These are phyloP conservation scores for Boehmeria nivea DNA, from an alignment of 306 rosid genomes.

Conservation along the genomic window DNA sequence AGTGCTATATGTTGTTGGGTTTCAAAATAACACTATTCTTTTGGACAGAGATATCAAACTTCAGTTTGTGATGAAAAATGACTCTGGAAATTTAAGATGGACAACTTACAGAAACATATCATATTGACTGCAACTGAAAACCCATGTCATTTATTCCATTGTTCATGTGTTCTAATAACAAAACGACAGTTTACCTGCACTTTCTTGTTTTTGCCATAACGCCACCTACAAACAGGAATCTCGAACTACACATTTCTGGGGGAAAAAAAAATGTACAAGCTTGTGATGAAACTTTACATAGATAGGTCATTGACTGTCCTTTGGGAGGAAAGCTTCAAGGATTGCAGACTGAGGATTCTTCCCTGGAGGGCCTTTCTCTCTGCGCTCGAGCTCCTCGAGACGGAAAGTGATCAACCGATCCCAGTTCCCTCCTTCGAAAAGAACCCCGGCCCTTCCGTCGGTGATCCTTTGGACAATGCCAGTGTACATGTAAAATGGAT, in stretches of 20 bases:
- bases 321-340: slow-evolving; percentile 64
- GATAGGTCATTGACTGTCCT: slow-evolving; percentile 31
- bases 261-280: slow-evolving; percentile 19
- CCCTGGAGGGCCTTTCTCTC: slow-evolving; percentile 93
- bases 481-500: slow-evolving; percentile 69
- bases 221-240: slow-evolving; percentile 6
- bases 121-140: background rate
- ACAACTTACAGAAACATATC: background rate
- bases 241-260: slow-evolving; percentile 13
- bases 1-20: slow-evolving; percentile 1
- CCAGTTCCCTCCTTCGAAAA: slow-evolving; percentile 75
- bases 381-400: slow-evolving; percentile 73
- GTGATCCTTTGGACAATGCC: slow-evolving; percentile 74
- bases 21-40: background rate
- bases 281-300: slow-evolving; percentile 7
- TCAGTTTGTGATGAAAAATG: background rate
- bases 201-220: background rate
- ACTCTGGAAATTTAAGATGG: too few species aligned
- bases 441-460: slow-evolving; percentile 68
- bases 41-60: slow-evolving; percentile 1
- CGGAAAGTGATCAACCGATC: slow-evolving; percentile 68
- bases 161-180: background rate
- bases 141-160: background rate
- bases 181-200: background rate
- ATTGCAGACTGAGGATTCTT: slow-evolving; percentile 68